A percentile compares a stretch with the other conserved stretches of the same genome.
These are phyloP conservation scores for Metschnikowia colocasiae DNA, from an alignment of 805 yeast genomes.

Conservation along the genomic window DNA sequence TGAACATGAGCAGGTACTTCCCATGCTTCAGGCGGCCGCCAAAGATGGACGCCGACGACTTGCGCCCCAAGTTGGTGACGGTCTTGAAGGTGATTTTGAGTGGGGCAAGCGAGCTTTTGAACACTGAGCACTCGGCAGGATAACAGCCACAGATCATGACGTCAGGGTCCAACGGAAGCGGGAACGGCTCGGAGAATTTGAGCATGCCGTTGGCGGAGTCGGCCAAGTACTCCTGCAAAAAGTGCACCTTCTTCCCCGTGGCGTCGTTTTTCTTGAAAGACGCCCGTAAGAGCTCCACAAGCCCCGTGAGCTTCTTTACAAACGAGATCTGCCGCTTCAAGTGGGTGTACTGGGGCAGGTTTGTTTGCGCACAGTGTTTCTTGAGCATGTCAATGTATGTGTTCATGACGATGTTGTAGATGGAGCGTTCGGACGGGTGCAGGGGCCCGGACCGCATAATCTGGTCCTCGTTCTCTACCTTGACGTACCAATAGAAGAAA, in stretches of 20 bases:
- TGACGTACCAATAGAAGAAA: slow-evolving; percentile 86
- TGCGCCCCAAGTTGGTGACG: slow-evolving; percentile 20
- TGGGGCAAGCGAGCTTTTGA: slow-evolving; percentile 89
- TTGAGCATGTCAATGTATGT: slow-evolving; percentile 40
- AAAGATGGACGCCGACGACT: slow-evolving; percentile 29
- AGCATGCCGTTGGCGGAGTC: slow-evolving; percentile 43
- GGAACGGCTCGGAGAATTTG: slow-evolving; percentile 52
- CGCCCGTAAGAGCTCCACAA: slow-evolving; percentile 60
- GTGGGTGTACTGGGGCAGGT: slow-evolving; percentile 34
- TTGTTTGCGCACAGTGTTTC: slow-evolving; percentile 24
- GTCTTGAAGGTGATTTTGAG: slow-evolving; percentile 76
- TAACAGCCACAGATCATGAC: slow-evolving; percentile 68
- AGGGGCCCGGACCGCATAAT: slow-evolving; percentile 13
- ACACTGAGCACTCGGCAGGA: slow-evolving; percentile 78
- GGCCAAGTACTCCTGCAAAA: slow-evolving; percentile 52
- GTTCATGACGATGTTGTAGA: slow-evolving; percentile 35
- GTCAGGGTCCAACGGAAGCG: slow-evolving; percentile 81
- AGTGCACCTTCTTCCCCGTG: slow-evolving; percentile 70
- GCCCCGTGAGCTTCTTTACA: slow-evolving; percentile 57
- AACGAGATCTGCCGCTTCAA: slow-evolving; percentile 64
- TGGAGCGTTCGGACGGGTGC: slow-evolving; percentile 12
- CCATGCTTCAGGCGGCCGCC: slow-evolving; percentile 33
- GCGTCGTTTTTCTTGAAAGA: slow-evolving; percentile 60
- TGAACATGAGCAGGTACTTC: slow-evolving; percentile 80
- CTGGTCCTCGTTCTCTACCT: slow-evolving; percentile 78